Base-by-base conservation (phyloP, 805 yeast genomes). In the Cyberlindnera amylophila region DNA sequence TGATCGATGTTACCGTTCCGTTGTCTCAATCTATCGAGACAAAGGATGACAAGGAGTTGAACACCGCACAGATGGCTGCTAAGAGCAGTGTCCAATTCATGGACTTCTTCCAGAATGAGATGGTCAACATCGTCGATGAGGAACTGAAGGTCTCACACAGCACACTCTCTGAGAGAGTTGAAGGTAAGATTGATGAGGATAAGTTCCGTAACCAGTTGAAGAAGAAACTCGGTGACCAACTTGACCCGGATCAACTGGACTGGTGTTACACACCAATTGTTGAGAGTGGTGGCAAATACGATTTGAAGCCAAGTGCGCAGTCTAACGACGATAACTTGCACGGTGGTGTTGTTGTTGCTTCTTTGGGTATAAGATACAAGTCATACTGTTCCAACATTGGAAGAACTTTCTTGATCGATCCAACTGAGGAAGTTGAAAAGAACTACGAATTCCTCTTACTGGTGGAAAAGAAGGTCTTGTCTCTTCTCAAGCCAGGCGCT, bases 211-310 rank as follows among this genome's bases (percentile, higher is more conserved):
- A 72, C 43, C 62, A 64, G 32, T 59, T 77, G 55, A 77, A 80
- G 55, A 74, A 75, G 50, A 71, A 72, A 44, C 51, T 75, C 16
- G 82, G 84, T 35, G 68, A 75, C 27, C 91, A 84, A 41, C 83
- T 89, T 47, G 95, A 88, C 55, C 69, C 82, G 5, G 79, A 77
- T 47, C 76, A 79, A 49, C 66, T 91, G 16, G 98, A 91, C 61
- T 91, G 97, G 96, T 86, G 95, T 51, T 88, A 86, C 63, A 79
- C 89, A 42, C 97, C 98, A 23, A 86, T 89, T 39, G 75, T 89
- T 40, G 95, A 88, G 66, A 83, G 95, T 53, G 95, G 95, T 41
- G 88, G 87, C 28, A 79, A 80, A 42, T 90, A 81, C 58, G 96
- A 89, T 62, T 70, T 90, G 57, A 81, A 75, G 55, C 90, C 95